Evolutionary conservation across 106 monocot species (phyloP).

Genomic region (Apostasia ramifera): DNA sequence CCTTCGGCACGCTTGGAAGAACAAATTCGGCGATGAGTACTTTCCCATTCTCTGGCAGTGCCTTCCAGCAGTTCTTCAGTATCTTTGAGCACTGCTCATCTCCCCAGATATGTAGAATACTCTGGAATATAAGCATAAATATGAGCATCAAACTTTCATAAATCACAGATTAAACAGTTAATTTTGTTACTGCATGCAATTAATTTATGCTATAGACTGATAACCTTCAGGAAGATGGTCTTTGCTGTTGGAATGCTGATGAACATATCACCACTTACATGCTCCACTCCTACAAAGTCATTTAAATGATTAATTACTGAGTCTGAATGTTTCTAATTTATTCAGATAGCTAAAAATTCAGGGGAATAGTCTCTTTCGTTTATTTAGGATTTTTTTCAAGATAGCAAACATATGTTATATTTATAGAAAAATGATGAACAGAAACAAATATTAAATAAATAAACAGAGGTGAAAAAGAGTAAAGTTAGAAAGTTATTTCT

Average conservation of each 20-base stretch:
- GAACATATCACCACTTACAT: conserved; percentile 64
- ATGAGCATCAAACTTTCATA: not conserved
- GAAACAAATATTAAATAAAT: too few species aligned
- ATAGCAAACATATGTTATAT: too few species aligned
- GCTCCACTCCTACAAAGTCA: conserved; percentile 26
- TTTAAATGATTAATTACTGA: too few species aligned
- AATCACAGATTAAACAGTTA: not conserved
- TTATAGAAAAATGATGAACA: too few species aligned
- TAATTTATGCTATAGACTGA: not conserved
- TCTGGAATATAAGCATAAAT: conserved; percentile 8
- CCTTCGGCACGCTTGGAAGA: conserved; percentile 20
- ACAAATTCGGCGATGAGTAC: conserved; percentile 36
- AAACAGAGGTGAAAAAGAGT: too few species aligned
- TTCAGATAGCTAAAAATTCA: too few species aligned
- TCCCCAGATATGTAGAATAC: conserved; percentile 54
- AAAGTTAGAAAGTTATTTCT: too few species aligned
- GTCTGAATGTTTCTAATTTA: too few species aligned
- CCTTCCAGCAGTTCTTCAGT: conserved; percentile 49
- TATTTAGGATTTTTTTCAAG: too few species aligned
- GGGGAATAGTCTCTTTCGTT: too few species aligned
- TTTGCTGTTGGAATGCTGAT: conserved; percentile 40
- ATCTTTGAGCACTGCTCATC: conserved; percentile 41
- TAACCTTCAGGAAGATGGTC: conserved; percentile 54
- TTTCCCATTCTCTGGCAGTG: conserved; percentile 41
- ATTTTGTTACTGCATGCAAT: not conserved